Percentiles rank a stretch among this genome's conserved stretches.
Evolutionary conservation across 495 filamentous ascomycete species (phyloP).

Genomic region (Penicillium argentinense): DNA sequence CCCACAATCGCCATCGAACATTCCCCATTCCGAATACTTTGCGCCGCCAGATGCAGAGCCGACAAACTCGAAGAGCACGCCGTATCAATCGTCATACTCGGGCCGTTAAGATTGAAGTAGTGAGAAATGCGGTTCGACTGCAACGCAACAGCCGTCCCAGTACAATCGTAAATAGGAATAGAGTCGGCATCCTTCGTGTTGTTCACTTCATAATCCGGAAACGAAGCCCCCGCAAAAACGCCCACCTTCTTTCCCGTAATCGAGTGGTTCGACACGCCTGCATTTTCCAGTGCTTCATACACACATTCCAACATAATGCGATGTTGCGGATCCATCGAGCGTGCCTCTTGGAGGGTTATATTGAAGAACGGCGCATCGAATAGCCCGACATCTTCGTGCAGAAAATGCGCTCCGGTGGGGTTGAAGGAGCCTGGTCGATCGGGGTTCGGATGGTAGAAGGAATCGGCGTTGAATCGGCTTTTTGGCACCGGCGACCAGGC

Average conservation of each 20-base stretch:
- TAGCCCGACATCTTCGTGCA: conserved; percentile 49
- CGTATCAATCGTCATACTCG: conserved; percentile 46
- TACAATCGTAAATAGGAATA: conserved; percentile 44
- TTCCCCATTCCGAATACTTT: conserved; percentile 46
- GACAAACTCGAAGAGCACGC: conserved; percentile 55
- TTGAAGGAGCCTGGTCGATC: conserved; percentile 30
- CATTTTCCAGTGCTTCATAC: conserved; percentile 49
- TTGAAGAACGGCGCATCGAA: conserved; percentile 61
- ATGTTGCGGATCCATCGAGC: conserved; percentile 51
- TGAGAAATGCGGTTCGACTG: conserved; percentile 47
- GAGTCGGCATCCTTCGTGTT: conserved; percentile 40
- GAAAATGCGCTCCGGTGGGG: conserved; percentile 31
- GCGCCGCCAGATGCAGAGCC: conserved; percentile 51
- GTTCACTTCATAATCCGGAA: conserved; percentile 44
- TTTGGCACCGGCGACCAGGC: conserved; percentile 27
- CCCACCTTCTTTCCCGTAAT: conserved; percentile 46
- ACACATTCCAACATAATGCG: conserved; percentile 42
- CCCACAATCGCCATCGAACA: conserved; percentile 41
- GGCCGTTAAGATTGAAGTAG: conserved; percentile 42
- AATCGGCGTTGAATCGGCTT: conserved; percentile 45
- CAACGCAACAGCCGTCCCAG: conserved; percentile 46
- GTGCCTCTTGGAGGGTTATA: conserved; percentile 43
- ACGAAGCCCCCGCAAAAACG: conserved; percentile 46
- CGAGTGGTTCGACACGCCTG: conserved; percentile 41
- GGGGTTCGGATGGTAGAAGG: conserved; percentile 40